Percentiles rank a stretch among this genome's conserved stretches.
Evolutionary conservation across 2,329 filamentous ascomycete species (phyloP).

Genomic region (Zasmidium cellare): DNA sequence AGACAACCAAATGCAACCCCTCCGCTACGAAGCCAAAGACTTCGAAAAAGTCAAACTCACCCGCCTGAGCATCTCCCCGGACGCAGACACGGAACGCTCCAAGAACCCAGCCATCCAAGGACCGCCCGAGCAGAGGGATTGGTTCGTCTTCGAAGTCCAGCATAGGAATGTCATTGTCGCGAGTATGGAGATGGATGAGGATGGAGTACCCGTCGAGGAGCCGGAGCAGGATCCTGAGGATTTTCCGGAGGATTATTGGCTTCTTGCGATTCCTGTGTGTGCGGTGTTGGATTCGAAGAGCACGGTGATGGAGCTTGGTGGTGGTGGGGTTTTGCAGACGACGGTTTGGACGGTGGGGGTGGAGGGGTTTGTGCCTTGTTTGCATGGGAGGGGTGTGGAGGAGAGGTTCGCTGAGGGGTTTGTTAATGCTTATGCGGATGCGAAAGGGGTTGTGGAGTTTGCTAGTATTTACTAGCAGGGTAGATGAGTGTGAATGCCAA

Average conservation of each 20-base stretch:
- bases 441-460: conserved; percentile 4
- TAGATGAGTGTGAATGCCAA: too few relatives aligned
- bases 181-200: too few relatives aligned
- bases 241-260: conserved; percentile 5
- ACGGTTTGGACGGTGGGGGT: conserved; percentile 8
- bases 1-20: neutral
- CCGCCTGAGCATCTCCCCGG: neutral
- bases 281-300: neutral
- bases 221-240: neutral
- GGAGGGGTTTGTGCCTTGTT: neutral
- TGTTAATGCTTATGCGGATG: conserved; percentile 6
- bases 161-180: neutral
- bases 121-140: neutral
- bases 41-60: neutral
- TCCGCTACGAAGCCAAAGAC: neutral
- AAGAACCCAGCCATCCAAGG: neutral
- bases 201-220: neutral
- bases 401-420: conserved; percentile 2
- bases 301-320: neutral
- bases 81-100: neutral
- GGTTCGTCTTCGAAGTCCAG: neutral
- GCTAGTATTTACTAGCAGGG: neutral
- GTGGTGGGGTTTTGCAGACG: neutral
- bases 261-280: conserved; percentile 9
- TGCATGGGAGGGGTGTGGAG: conserved; percentile 4